These are phyloP conservation scores for Malania oleifera DNA, from an alignment of 164 flowering plant genomes.

Conservation along the genomic window DNA sequence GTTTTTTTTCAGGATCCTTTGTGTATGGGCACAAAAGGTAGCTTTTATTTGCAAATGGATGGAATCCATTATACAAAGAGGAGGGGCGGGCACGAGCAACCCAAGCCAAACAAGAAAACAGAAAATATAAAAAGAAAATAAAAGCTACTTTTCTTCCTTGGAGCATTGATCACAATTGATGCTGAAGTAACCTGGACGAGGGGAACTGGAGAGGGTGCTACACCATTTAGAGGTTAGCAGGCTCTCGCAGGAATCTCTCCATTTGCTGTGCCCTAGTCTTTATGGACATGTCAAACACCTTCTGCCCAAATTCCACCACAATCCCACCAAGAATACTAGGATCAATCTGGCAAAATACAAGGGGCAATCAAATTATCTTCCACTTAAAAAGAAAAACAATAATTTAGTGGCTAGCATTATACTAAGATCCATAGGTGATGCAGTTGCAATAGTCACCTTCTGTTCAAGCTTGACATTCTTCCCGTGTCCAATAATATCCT, in stretches of 20 bases:
- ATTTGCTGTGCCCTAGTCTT: conserved; percentile 64
- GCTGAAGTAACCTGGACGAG: conserved; percentile 2
- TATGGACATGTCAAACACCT: conserved; percentile 75
- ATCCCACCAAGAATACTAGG: conserved; percentile 75
- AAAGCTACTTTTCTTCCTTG: not conserved
- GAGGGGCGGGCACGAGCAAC: not conserved
- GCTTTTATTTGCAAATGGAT: conserved; percentile 17
- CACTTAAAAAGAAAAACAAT: not conserved
- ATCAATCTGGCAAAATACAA: conserved; percentile 39
- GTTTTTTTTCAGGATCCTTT: not conserved
- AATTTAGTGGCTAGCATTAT: too few species aligned
- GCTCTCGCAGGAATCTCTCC: conserved; percentile 71
- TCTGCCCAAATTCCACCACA: conserved; percentile 52
- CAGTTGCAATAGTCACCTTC: conserved; percentile 40
- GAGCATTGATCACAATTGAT: not conserved
- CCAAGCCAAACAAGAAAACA: conserved; percentile 3
- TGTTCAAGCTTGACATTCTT: conserved; percentile 61
- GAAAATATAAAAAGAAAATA: not conserved
- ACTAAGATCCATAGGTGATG: not conserved
- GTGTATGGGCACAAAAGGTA: not conserved
- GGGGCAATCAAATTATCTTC: not conserved
- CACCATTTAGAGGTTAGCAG: conserved; percentile 28
- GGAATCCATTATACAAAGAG: conserved; percentile 1
- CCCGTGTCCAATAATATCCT: conserved; percentile 66
- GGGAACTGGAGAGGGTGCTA: not conserved